These are phyloP conservation scores for Raphanus raphanistrum DNA, from an alignment of 345 rosid genomes.

Conservation along the genomic window DNA sequence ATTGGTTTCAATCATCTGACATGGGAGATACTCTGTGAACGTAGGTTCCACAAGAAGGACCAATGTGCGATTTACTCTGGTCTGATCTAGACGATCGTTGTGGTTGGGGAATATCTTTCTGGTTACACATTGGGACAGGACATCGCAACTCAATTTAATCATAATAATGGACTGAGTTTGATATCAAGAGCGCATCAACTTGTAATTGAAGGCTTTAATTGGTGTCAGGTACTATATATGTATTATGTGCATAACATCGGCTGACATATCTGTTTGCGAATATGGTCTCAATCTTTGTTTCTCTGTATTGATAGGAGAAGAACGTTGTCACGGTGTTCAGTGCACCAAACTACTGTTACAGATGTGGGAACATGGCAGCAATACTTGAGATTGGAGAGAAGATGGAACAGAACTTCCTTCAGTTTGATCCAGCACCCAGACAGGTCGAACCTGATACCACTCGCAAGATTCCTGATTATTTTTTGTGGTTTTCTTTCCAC, in stretches of 20 bases:
- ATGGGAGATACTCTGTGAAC: neutral
- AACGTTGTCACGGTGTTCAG: constrained; percentile 45
- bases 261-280: neutral
- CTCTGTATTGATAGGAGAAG: constrained; percentile 31
- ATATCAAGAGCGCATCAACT: constrained; percentile 63
- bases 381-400: constrained; percentile 42
- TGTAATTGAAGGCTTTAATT: constrained; percentile 44
- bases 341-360: constrained; percentile 45
- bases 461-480: constrained; percentile 45
- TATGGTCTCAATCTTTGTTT: constrained; percentile 8
- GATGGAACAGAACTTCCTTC: constrained; percentile 43
- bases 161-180: constrained; percentile 82
- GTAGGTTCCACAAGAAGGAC: constrained; percentile 99
- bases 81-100: constrained; percentile 99
- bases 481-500: constrained; percentile 37
- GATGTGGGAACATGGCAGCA: constrained; percentile 47
- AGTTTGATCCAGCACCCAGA: constrained; percentile 45
- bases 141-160: constrained; percentile 83
- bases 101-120: constrained; percentile 99
- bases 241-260: neutral
- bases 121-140: constrained; percentile 99
- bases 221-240: constrained; percentile 36
- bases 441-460: constrained; percentile 43
- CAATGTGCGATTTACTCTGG: constrained; percentile 99
- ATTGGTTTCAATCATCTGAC: neutral